These are phyloP conservation scores for Botryosphaeria dothidea DNA, from an alignment of 2,329 filamentous ascomycete genomes.

Conservation along the genomic window DNA sequence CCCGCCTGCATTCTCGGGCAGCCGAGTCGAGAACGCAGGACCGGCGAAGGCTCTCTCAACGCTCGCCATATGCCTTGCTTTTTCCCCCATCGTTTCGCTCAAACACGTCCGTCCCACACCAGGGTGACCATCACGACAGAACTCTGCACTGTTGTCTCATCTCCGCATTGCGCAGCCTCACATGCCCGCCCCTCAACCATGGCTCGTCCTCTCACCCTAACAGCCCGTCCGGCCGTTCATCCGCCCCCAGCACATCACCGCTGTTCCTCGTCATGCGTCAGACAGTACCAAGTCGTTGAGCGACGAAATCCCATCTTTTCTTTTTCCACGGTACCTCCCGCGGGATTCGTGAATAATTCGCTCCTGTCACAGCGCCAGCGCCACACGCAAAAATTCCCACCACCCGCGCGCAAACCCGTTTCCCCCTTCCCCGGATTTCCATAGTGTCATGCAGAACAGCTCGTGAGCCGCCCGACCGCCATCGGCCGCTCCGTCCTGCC, in stretches of 20 bases:
- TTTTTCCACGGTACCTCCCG: background rate
- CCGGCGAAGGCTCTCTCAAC: background rate
- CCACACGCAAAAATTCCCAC: background rate
- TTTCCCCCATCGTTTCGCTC: background rate
- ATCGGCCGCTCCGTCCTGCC: too few relatives aligned
- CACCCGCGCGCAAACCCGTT: background rate
- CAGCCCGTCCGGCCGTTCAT: background rate
- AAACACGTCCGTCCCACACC: background rate
- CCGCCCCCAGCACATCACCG: too few relatives aligned
- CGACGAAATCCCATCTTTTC: background rate
- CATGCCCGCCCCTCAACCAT: background rate
- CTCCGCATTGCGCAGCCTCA: background rate
- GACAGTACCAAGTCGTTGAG: background rate
- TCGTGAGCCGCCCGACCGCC: too few relatives aligned
- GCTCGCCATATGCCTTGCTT: background rate
- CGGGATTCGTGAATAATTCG: background rate
- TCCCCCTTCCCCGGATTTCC: background rate
- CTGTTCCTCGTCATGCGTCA: background rate
- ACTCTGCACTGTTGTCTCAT: background rate
- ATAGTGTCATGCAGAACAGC: too few relatives aligned
- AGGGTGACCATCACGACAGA: background rate
- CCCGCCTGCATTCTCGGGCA: too few relatives aligned
- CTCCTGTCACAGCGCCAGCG: background rate
- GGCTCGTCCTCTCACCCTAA: background rate
- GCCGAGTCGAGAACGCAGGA: background rate